A percentile compares a stretch with the other conserved stretches of the same genome.
Conservation (phyloP, 352 stramenopile species). For the Globisporangium nunn region DNA sequence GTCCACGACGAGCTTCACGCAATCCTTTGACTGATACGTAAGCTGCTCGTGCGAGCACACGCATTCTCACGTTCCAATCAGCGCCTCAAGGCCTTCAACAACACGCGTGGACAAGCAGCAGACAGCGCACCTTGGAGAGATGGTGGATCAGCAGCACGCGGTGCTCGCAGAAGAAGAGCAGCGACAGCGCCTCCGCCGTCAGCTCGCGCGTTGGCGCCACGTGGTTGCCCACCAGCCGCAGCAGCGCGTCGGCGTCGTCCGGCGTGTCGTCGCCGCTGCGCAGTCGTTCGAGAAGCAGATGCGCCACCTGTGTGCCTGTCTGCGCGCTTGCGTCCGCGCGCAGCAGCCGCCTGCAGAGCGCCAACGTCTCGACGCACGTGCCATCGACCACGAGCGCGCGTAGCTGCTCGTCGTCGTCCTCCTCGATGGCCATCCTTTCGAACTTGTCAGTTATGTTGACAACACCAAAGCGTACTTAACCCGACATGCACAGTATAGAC, state of each 20-base stretch:
- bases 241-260: constrained; percentile 63
- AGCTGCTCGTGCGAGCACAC: constrained; percentile 26
- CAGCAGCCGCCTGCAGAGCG: constrained; percentile 48
- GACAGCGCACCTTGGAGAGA: constrained; percentile 45
- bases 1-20: constrained; percentile 65
- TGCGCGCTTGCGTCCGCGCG: constrained; percentile 34
- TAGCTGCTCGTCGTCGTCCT: constrained; percentile 20
- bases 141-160: constrained; percentile 77
- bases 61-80: not conserved
- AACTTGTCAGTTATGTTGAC: not conserved
- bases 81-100: not conserved
- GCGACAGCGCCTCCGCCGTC: constrained; percentile 62
- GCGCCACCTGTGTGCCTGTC: constrained; percentile 31
- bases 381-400: constrained; percentile 46
- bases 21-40: constrained; percentile 76
- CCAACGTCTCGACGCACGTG: constrained; percentile 26
- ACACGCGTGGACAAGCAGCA: not conserved
- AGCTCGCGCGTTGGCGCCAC: constrained; percentile 60
- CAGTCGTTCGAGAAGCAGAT: constrained; percentile 65
- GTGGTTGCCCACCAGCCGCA: constrained; percentile 72
- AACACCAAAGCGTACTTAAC: not conserved
- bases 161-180: constrained; percentile 71
- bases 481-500: too few relatives aligned
- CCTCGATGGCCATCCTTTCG: not conserved
- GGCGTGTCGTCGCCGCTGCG: constrained; percentile 42